phyloP scores from a whole-genome alignment of 306 rosid species.

The Begonia fuchsioides region DNA sequence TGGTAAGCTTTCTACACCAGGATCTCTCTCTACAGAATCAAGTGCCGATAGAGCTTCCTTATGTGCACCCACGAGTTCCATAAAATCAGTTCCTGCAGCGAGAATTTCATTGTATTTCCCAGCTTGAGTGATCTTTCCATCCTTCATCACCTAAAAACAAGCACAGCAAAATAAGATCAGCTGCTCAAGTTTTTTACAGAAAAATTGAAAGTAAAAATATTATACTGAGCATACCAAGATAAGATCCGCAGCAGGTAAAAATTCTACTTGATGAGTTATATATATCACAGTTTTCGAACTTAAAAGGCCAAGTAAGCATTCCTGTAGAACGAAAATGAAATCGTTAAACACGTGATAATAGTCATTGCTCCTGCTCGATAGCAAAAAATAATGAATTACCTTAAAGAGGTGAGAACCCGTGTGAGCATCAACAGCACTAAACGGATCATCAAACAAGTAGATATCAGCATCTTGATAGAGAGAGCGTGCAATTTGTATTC shows the following conservation, averaged over 20 bases:
- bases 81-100: slow-evolving; percentile 48
- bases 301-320: slow-evolving; percentile 63
- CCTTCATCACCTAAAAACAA: slow-evolving; percentile 60
- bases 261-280: slow-evolving; percentile 84
- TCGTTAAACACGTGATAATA: not conserved
- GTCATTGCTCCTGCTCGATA: not conserved
- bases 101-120: slow-evolving; percentile 62
- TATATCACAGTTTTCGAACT: slow-evolving; percentile 65
- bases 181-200: not conserved
- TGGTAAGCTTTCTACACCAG: slow-evolving; percentile 14
- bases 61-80: slow-evolving; percentile 84
- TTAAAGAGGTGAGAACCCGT: slow-evolving; percentile 84
- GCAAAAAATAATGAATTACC: slow-evolving; percentile 16
- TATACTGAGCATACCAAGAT: slow-evolving; percentile 38
- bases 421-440: slow-evolving; percentile 89
- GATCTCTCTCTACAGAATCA: slow-evolving; percentile 18
- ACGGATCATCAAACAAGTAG: slow-evolving; percentile 82
- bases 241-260: slow-evolving; percentile 74
- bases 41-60: slow-evolving; percentile 59
- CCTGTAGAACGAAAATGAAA: slow-evolving; percentile 24
- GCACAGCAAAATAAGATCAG: no score
- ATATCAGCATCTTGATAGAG: slow-evolving; percentile 73
- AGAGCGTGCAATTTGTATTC: slow-evolving; percentile 77
- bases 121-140: slow-evolving; percentile 57
- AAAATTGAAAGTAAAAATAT: slow-evolving; percentile 4